A percentile compares a stretch with the other conserved stretches of the same genome.
Conservation (phyloP, 768 basidiomycete species). For the Lepiota venenata region DNA sequence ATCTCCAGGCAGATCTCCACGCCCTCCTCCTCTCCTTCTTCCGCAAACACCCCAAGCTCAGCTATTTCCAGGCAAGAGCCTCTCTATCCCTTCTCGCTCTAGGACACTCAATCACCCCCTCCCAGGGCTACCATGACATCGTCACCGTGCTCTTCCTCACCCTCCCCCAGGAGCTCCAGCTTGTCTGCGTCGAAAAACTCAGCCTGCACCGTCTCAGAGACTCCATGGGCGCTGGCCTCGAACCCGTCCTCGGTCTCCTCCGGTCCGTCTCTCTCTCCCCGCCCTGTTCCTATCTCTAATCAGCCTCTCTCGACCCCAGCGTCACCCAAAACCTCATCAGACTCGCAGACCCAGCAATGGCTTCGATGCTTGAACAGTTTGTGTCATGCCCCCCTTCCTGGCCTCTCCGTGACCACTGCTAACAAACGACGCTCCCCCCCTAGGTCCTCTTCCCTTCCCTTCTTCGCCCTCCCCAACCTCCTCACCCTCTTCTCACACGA, state of each 20-base stretch:
- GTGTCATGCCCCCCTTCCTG: constrained; percentile 16
- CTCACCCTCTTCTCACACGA: constrained; percentile 93
- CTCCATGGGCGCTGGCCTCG: constrained; percentile 82
- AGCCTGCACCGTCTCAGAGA: constrained; percentile 80
- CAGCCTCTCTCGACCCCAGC: constrained; percentile 34
- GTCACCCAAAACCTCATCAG: constrained; percentile 72
- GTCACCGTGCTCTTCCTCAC: constrained; percentile 81
- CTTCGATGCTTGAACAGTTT: constrained; percentile 65
- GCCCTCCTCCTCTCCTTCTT: constrained; percentile 73
- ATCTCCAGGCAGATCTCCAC: constrained; percentile 64
- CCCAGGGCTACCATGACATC: constrained; percentile 90
- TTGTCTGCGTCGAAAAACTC: constrained; percentile 63
- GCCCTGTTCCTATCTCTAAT: not conserved
- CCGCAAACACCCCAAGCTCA: constrained; percentile 64
- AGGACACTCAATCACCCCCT: not conserved
- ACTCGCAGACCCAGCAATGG: constrained; percentile 66
- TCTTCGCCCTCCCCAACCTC: constrained; percentile 86
- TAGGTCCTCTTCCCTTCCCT: constrained; percentile 78
- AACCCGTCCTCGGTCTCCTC: constrained; percentile 80
- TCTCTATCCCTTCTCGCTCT: not conserved
- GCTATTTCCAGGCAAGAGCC: constrained; percentile 74
- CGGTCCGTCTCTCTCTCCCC: constrained; percentile 36
- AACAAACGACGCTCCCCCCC: constrained; percentile 8
- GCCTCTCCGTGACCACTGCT: too few species aligned
- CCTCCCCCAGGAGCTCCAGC: constrained; percentile 54